Percentiles rank a stretch among this genome's conserved stretches.
Evolutionary conservation across 2,329 filamentous ascomycete species (phyloP).

Genomic region (Beauveria asiatica): DNA sequence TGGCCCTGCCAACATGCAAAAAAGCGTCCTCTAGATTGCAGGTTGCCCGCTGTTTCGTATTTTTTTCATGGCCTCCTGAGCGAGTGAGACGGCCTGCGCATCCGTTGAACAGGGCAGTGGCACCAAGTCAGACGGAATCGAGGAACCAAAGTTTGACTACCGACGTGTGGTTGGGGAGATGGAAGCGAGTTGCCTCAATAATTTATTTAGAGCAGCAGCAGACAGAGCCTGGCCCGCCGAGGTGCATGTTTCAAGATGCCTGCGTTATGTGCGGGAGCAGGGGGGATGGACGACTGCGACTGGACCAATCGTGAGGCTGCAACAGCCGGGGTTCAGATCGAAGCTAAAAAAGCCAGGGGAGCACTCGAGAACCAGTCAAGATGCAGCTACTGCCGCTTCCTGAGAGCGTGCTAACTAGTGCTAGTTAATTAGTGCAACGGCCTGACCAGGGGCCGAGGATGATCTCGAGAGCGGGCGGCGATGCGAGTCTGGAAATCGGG

Average conservation of each 20-base stretch:
- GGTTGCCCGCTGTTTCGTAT: too few relatives aligned
- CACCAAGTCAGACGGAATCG: background rate
- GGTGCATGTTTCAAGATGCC: slow-evolving; percentile 2
- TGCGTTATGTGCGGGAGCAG: background rate
- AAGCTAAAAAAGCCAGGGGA: background rate
- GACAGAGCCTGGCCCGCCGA: too few relatives aligned
- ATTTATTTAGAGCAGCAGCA: too few relatives aligned
- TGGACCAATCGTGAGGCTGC: background rate
- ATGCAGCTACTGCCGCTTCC: slow-evolving; percentile 1
- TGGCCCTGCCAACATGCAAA: too few relatives aligned
- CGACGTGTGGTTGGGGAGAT: too few relatives aligned
- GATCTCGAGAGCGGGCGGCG: background rate
- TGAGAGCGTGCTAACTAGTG: background rate
- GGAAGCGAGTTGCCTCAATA: too few relatives aligned
- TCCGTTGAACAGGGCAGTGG: background rate
- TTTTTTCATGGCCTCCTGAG: too few relatives aligned
- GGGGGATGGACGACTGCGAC: background rate
- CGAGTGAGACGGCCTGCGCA: background rate
- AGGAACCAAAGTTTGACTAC: too few relatives aligned
- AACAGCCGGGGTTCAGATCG: background rate
- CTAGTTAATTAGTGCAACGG: background rate
- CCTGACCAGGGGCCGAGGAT: background rate
- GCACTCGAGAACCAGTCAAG: slow-evolving; percentile 7
- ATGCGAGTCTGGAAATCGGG: background rate
- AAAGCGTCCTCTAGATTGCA: too few relatives aligned